Conservation (phyloP, 352 stramenopile species). For the Phytophthora crassamura region DNA sequence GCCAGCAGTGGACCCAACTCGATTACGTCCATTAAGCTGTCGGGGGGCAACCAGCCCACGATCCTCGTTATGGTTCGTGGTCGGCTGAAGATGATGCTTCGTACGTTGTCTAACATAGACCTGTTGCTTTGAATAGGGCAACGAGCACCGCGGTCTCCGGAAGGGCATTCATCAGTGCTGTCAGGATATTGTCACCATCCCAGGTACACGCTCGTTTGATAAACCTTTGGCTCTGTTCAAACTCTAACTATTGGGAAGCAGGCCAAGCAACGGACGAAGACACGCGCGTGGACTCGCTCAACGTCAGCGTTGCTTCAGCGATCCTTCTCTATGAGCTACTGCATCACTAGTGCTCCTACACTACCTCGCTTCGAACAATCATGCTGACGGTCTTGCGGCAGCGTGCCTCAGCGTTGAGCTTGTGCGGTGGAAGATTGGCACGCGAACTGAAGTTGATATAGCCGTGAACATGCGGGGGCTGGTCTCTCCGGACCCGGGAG, state of each 20-base stretch:
- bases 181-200: conserved; percentile 77
- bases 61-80: conserved; percentile 82
- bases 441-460: conserved; percentile 42
- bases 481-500: conserved; percentile 7
- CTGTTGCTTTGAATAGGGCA: conserved; percentile 48
- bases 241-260: conserved; percentile 20
- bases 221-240: conserved; percentile 3
- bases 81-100: background rate
- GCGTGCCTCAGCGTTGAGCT: conserved; percentile 40
- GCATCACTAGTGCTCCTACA: conserved; percentile 50
- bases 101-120: background rate
- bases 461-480: conserved; percentile 35
- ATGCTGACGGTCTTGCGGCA: conserved; percentile 15
- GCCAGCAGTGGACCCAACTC: conserved; percentile 79
- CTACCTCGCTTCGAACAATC: background rate
- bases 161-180: conserved; percentile 79
- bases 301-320: conserved; percentile 78
- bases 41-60: conserved; percentile 51
- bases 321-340: conserved; percentile 84
- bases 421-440: conserved; percentile 55
- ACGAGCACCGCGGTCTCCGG: conserved; percentile 79
- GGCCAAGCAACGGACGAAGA: conserved; percentile 62
- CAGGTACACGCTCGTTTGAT: conserved; percentile 35
- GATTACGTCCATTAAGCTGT: conserved; percentile 64
- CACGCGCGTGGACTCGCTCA: conserved; percentile 81